Evolutionary conservation across 2,329 filamentous ascomycete species (phyloP).

Genomic region (Fonsecaea monophora): DNA sequence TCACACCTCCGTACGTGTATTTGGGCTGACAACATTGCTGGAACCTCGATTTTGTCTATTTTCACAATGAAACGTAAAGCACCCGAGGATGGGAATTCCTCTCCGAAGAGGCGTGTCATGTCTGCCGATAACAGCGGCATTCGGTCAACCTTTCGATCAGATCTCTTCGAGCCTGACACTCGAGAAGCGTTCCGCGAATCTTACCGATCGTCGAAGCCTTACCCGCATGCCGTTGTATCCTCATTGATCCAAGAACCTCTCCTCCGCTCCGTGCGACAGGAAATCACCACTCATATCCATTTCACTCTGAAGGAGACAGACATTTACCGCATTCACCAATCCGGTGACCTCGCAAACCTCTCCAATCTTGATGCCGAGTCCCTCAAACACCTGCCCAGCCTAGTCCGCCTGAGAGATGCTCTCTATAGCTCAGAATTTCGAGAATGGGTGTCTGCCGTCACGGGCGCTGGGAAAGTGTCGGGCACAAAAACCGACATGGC

Average conservation of each 20-base stretch:
- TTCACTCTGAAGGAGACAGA: conserved; percentile 99
- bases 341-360: conserved; percentile 93
- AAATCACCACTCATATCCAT: conserved; percentile 87
- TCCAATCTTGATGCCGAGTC: conserved; percentile 90
- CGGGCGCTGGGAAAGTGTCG: conserved; percentile 83
- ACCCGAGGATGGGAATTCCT: conserved; percentile 32
- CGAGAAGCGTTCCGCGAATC: conserved; percentile 52
- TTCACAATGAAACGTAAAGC: conserved; percentile 52
- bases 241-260: conserved; percentile 79
- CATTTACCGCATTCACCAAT: conserved; percentile 99
- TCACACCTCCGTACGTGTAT: not conserved
- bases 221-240: conserved; percentile 91
- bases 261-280: conserved; percentile 82
- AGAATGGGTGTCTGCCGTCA: conserved; percentile 84
- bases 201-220: conserved; percentile 59
- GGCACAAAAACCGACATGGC: conserved; percentile 98
- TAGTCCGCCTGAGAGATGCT: conserved; percentile 91
- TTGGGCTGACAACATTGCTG: not conserved
- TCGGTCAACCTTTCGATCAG: conserved; percentile 52
- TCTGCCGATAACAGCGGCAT: conserved; percentile 34
- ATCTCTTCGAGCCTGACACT: conserved; percentile 51
- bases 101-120: conserved; percentile 36
- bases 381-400: conserved; percentile 81
- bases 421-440: conserved; percentile 91
- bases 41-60: not conserved